Conservation (phyloP, 495 filamentous ascomycete genomes). For the Penicillium paxilli region DNA sequence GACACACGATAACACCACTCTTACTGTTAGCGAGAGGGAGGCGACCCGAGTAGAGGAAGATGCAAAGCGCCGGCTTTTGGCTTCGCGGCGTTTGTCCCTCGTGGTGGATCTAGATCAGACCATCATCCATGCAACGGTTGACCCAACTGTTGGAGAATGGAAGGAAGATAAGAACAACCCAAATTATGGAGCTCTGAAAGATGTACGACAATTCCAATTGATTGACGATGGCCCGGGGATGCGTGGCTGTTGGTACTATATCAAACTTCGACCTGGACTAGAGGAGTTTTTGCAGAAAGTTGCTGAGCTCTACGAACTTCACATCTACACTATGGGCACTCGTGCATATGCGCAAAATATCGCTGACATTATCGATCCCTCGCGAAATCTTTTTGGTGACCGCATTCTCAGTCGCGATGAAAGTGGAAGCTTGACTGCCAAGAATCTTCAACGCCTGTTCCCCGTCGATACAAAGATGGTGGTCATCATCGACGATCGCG, state of each 20-base stretch:
- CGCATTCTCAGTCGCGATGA: slow-evolving; percentile 95
- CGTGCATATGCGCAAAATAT: slow-evolving; percentile 90
- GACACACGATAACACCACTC: slow-evolving; percentile 81
- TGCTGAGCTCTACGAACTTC: slow-evolving; percentile 83
- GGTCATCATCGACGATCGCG: slow-evolving; percentile 96
- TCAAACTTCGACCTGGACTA: slow-evolving; percentile 94
- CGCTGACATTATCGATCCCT: slow-evolving; percentile 89
- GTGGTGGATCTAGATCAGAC: slow-evolving; percentile 98
- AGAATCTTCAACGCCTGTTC: slow-evolving; percentile 88
- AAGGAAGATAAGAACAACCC: slow-evolving; percentile 82
- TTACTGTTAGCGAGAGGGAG: slow-evolving; percentile 72
- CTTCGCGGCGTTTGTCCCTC: slow-evolving; percentile 78
- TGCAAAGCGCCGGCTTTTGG: slow-evolving; percentile 77
- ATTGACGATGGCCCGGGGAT: slow-evolving; percentile 76
- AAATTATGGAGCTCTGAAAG: slow-evolving; percentile 87
- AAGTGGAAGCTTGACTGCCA: slow-evolving; percentile 86
- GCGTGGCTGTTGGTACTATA: slow-evolving; percentile 88
- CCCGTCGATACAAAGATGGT: slow-evolving; percentile 99
- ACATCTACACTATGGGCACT: slow-evolving; percentile 99
- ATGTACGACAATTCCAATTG: slow-evolving; percentile 84
- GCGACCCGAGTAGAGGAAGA: slow-evolving; percentile 81
- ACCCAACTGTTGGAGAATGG: slow-evolving; percentile 96
- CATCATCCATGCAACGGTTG: slow-evolving; percentile 96
- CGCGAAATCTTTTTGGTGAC: slow-evolving; percentile 86
- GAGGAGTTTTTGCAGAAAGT: slow-evolving; percentile 79